A percentile compares a stretch with the other conserved stretches of the same genome.
Evolutionary conservation across 73 alveolate species (phyloP).

Genomic region (Tetrahymena thermophila): DNA sequence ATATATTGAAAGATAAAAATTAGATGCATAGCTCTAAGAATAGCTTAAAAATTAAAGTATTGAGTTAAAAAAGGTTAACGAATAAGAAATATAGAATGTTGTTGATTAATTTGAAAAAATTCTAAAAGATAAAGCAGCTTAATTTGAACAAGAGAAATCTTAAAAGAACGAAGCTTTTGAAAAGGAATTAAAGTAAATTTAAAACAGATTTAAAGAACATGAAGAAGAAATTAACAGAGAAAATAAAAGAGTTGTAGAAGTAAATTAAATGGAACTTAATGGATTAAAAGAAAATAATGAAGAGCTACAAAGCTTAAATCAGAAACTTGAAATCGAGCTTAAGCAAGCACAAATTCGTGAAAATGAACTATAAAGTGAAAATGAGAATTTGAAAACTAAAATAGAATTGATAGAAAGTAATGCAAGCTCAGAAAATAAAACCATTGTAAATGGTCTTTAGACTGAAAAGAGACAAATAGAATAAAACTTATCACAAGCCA

Average conservation of each 20-base stretch:
- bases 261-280: not conserved
- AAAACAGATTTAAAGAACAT: not conserved
- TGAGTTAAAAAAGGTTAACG: not conserved
- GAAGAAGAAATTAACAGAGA: not conserved
- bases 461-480: not conserved
- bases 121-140: not conserved
- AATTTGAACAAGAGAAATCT: not conserved
- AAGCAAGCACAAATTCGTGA: not conserved
- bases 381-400: not conserved
- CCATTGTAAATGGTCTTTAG: not conserved
- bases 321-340: not conserved
- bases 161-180: not conserved
- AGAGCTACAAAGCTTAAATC: not conserved
- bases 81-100: not conserved
- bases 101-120: not conserved
- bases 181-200: not conserved
- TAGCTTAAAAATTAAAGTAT: not conserved
- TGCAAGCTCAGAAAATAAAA: not conserved
- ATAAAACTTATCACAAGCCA: not conserved
- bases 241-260: not conserved
- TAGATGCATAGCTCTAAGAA: not conserved
- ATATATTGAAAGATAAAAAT: not conserved
- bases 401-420: not conserved
- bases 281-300: not conserved
- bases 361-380: not conserved